Evolutionary conservation across 805 yeast genomes (phyloP), one percentile per base, ranked within the genome.

Genomic region (Candida piceae): DNA sequence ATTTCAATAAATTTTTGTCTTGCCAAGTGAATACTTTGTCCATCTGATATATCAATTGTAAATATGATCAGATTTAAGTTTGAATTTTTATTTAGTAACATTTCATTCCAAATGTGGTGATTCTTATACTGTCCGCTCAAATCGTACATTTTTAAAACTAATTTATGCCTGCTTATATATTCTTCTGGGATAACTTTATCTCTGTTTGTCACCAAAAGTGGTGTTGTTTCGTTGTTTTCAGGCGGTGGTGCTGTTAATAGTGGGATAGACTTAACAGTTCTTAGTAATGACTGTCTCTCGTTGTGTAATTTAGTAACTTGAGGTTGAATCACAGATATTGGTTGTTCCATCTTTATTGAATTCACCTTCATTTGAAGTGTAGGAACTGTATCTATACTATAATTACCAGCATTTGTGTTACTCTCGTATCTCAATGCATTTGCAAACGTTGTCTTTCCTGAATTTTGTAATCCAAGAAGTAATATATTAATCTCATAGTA

Each of bases 391-490:
- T 50, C 55, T 1, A n/a, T 23, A 15, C 33, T 29, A 5, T 21
- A 7, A 21, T 21, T 21, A 21, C 10, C 23, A 21, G 7, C 10
- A 13, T 40, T 17, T 2, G 30, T 17, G 12, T 39, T 30, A 16
- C 30, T n/a, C n/a, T n/a, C n/a, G n/a, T n/a, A n/a, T n/a, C n/a
- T 9, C 22, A 58, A 33, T 3, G 36, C 28, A n/a, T 45, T 35
- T n/a, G 50, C 42, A 5, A 57, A 45, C 26, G 54, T 51, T 7
- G 54, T 52, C 40, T 60, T 60, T 2, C 65, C 65, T 4, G 63
- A 37, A 37, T 52, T 53, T 10, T 45, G 47, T 11, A 57, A 43
- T 10, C 65, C 65, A n/a, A 60, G 27, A 11, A 60, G 37, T 3
- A 50, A 42, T 6, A 56, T 36, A 18, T 53, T 51, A 32, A 57